phyloP scores from a whole-genome alignment of 2,329 filamentous ascomycete genomes.

The Colletotrichum australisinense region DNA sequence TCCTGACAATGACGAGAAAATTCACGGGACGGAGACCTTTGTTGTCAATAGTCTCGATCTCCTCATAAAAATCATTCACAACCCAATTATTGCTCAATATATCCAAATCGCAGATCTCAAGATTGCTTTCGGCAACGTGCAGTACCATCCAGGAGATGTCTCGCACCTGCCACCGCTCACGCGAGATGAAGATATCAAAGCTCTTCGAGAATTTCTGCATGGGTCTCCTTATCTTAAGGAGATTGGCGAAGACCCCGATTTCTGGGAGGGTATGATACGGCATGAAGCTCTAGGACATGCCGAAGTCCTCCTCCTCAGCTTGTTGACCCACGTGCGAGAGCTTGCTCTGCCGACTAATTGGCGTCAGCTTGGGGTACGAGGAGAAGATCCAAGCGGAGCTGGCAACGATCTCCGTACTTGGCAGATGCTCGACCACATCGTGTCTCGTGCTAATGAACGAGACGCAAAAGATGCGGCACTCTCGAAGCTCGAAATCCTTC shows the following conservation, averaged over 20 bases:
- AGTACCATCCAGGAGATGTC: not conserved
- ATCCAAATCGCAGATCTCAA: not conserved
- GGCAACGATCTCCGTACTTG: not conserved
- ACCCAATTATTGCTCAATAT: not conserved
- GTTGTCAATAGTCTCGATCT: not conserved
- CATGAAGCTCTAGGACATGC: not conserved
- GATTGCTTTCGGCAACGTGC: not conserved
- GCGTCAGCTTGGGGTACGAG: not conserved
- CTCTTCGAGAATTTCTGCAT: not conserved
- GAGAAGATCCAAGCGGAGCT: not conserved
- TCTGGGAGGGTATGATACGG: not conserved
- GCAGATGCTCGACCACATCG: not conserved
- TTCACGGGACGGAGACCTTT: not conserved
- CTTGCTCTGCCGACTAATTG: not conserved
- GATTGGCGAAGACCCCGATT: not conserved
- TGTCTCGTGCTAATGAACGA: not conserved
- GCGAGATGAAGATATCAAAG: not conserved
- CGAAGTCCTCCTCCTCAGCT: not conserved
- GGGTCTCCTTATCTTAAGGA: not conserved
- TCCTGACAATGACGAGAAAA: not conserved
- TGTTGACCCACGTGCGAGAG: not conserved
- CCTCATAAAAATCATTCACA: not conserved
- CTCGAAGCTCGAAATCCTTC: not conserved
- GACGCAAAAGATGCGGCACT: not conserved
- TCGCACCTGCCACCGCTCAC: not conserved